A percentile compares a stretch with the other conserved stretches of the same genome.
phyloP scores from a whole-genome alignment of 1,139 yeast genomes.

The Zygosaccharomyces sapae region DNA sequence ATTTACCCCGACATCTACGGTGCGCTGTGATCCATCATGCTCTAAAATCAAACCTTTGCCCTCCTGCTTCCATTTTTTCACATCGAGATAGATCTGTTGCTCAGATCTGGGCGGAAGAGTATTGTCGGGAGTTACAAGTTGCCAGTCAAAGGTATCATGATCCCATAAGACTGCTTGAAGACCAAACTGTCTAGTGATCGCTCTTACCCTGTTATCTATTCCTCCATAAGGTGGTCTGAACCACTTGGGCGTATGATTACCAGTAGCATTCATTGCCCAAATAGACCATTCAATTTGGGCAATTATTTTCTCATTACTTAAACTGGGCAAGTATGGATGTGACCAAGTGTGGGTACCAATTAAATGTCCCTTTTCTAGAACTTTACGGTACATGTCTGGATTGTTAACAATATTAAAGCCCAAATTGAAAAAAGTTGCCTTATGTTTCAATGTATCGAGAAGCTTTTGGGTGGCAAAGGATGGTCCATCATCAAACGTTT shows the following conservation, averaged over 20 bases:
- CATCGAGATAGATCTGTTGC: conserved; percentile 51
- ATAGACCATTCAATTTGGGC: conserved; percentile 94
- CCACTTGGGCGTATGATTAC: conserved; percentile 84
- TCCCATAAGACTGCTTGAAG: conserved; percentile 90
- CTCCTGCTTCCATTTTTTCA: conserved; percentile 46
- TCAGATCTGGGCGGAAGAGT: conserved; percentile 40
- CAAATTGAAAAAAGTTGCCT: conserved; percentile 76
- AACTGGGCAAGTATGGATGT: conserved; percentile 74
- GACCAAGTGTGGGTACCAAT: conserved; percentile 93
- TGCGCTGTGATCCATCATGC: conserved; percentile 68
- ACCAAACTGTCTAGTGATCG: conserved; percentile 79
- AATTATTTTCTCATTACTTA: conserved; percentile 71
- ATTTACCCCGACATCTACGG: conserved; percentile 66
- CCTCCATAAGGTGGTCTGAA: conserved; percentile 98
- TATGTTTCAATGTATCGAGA: conserved; percentile 48
- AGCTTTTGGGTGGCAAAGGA: conserved; percentile 63
- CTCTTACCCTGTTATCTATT: conserved; percentile 76
- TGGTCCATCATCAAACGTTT: conserved; percentile 96
- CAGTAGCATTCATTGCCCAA: conserved; percentile 98
- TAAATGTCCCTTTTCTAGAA: conserved; percentile 63
- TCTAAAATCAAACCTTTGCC: conserved; percentile 70
- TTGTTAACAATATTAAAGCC: conserved; percentile 74
- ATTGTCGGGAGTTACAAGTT: conserved; percentile 44
- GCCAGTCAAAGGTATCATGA: conserved; percentile 90
- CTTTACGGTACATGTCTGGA: conserved; percentile 66